Base-by-base conservation (phyloP, 495 filamentous ascomycete genomes). In the Cairneyella variabilis region DNA sequence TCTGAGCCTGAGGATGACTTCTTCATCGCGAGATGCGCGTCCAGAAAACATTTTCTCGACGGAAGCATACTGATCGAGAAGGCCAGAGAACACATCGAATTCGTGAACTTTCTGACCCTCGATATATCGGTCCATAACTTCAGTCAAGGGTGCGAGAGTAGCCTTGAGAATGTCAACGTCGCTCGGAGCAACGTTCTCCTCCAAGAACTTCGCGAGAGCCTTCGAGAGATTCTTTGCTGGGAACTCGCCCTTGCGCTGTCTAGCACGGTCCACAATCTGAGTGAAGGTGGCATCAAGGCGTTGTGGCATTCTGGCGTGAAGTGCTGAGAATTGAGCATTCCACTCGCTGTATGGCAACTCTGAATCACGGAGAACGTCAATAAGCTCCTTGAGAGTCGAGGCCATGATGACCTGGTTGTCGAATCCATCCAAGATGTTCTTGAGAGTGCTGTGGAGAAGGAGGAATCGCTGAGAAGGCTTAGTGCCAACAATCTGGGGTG, bases 381-480 rank as follows among this genome's bases (percentile, higher is more conserved):
- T 82, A 26, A 99, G 78, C 60, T 93, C 89, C 74, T 91, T 92
- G 30, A 99, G 76, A 7, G 90, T 93, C 51, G 80, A 69, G 30
- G 79, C 77, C 95, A 99, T 96, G 69, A 97, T 90, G 47, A 97
- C 85, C 65, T 95, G 90, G 77, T 99, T 99, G 69, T 99, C 93
- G 68, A 86, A 99, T 43, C 93, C 93, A 64, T 85, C 77, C 43
- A 99, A 79, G 57, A 97, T 97, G 69, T 97, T 90, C 65, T 81
- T 74, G 26, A 99, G 80, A 52, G 90, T 88, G 69, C 75, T 83
- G 70, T 85, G 80, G 9, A 92, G 77, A 25, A 90, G 74, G 16
- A 80, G 70, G 70, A 96, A 97, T 48, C 81, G 76, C 75, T 99
- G 93, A 10, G 92, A 83, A 38, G 95, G 89, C 76, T 97, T 99